Evolutionary conservation across 2,329 filamentous ascomycete species (phyloP), one percentile per base, ranked within the genome.

Genomic region (Aspergillus sp.): DNA sequence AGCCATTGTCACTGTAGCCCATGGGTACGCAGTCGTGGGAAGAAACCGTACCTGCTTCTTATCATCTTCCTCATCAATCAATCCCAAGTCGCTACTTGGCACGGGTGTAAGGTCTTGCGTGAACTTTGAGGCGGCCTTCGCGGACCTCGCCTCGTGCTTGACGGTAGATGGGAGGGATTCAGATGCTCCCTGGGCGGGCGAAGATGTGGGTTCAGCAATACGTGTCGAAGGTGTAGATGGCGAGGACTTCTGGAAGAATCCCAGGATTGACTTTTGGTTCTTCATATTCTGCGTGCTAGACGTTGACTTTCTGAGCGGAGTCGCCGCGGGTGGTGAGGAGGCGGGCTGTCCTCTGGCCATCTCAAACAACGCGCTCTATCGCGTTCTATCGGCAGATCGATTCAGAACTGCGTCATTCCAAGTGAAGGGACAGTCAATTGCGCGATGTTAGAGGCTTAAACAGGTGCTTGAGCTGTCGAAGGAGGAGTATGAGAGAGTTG

Each of bases 1-100:
- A 28, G 11, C 23, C 48, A 30, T 3, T 57, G 38, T 69, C 45
- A 63, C 50, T 59, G 54, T 67, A 41, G 9, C 11, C 17, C 72
- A 64, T 84, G 64, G 52, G 76, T 73, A 57, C 77, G 82, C 43
- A 72, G 77, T 71, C 80, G 74, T 78, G 81, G 64, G 71, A 19
- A 8, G 15, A 25, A 66, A 47, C 75, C 75, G 76, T 61, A 79
- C 78, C 65, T 79, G 66, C 11, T 62, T 70, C 48, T 74, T 74
- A 59, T 81, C 81, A 59, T 86, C 82, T 64, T 90, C 89, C 68
- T 90, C 87, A 65, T 91, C 87, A 0, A 89, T 87, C 57, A 89
- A 87, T 28, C 87, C 75, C 41, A 84, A 85, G 77, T 96, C 92
- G 77, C 92, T 96, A 76, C 91, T 96, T 5, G 92, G 90, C 6